Base-by-base conservation (phyloP, 2,329 filamentous ascomycete species). In the Thelonectria rubi region DNA sequence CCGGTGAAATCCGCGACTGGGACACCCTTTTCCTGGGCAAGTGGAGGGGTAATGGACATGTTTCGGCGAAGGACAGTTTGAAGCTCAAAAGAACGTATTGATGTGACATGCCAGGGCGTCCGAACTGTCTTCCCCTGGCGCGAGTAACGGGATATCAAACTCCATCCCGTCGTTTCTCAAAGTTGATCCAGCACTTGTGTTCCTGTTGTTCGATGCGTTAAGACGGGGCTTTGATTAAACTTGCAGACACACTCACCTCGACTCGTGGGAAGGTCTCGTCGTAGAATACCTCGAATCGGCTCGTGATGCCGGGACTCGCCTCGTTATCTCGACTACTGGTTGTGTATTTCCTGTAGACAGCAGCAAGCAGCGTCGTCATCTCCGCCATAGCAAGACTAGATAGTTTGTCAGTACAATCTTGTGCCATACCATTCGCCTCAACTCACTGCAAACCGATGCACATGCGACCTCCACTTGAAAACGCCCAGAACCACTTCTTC, bases 391-490 rank as follows among this genome's bases (percentile, higher is more conserved):
- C 68, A 18, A 70, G 57, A 32, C 66, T 69, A 0, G 6, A 1
- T 15, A 3, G 11, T 14, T 3, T 14, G 14, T 32, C n/a, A 39
- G n/a, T 9, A 8, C 17, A 37, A 42, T 18, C 34, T n/a, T 18
- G 3, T 40, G 8, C 26, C 7, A 9, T 43, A 3, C 5, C 15
- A 3, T n/a, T 17, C 24, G 21, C 18, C 1, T 11, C 5, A 18
- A 65, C 68, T 68, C 59, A 70, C 68, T 70, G 68, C 59, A 70
- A 60, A n/a, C 68, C 68, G 30, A 70, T 65, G 1, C 68, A 70
- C 68, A 70, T 70, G 2, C 68, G 47, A 0, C 68, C 68, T 2
- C 68, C 68, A 12, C 68, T 71, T 0, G 68, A 70, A 48, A 70
- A 70, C 1, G 60, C 68, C 68, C 68, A 71, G 34, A 70, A 70